Evolutionary conservation across 2,329 filamentous ascomycete species (phyloP).

Genomic region (Beauveria sp.): DNA sequence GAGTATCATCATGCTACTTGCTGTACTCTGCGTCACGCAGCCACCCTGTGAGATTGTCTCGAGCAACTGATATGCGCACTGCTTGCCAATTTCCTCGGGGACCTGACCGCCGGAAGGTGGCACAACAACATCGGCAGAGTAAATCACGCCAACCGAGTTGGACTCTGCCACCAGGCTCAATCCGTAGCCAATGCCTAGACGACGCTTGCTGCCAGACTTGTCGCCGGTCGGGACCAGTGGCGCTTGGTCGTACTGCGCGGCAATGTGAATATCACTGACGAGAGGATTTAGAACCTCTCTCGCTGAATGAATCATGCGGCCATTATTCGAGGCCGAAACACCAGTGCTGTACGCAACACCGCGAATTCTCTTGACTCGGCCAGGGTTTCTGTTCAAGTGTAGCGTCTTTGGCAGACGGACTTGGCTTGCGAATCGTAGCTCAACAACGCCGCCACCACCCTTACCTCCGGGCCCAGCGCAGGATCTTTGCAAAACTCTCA

Average conservation of each 20-base stretch:
- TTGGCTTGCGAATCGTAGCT: constrained; percentile 87
- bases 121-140: constrained; percentile 74
- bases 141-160: constrained; percentile 71
- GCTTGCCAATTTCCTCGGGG: constrained; percentile 83
- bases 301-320: constrained; percentile 86
- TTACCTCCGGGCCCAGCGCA: constrained; percentile 67
- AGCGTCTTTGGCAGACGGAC: constrained; percentile 89
- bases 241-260: constrained; percentile 65
- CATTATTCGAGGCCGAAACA: constrained; percentile 87
- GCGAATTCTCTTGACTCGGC: constrained; percentile 78
- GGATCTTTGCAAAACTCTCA: constrained; percentile 72
- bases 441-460: constrained; percentile 86
- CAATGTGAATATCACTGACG: constrained; percentile 84
- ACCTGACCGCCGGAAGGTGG: constrained; percentile 73
- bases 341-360: constrained; percentile 93
- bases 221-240: constrained; percentile 48
- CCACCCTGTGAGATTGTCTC: constrained; percentile 78
- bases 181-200: constrained; percentile 85
- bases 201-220: constrained; percentile 47
- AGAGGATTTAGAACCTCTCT: constrained; percentile 81
- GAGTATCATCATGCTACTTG: constrained; percentile 68
- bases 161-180: constrained; percentile 86
- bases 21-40: constrained; percentile 66
- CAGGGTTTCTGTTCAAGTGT: constrained; percentile 74
- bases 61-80: constrained; percentile 81